Evolutionary conservation across 2,329 filamentous ascomycete species (phyloP).

Genomic region (Bipolaris victoriae): DNA sequence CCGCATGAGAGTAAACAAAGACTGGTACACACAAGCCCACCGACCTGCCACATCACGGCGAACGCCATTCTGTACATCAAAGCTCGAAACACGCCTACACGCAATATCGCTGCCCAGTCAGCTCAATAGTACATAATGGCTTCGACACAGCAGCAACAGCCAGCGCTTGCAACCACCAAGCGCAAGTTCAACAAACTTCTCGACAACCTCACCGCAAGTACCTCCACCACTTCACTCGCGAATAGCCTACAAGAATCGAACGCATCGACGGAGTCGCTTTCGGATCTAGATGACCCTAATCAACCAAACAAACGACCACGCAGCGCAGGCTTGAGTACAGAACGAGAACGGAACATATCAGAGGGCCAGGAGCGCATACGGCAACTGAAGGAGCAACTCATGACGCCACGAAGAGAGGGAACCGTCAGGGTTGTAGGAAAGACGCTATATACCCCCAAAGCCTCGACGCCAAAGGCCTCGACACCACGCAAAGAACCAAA

Average conservation of each 20-base stretch:
- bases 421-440: constrained; percentile 43
- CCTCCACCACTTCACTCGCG: constrained; percentile 51
- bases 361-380: constrained; percentile 40
- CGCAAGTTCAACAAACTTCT: constrained; percentile 77
- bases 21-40: constrained; percentile 19
- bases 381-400: constrained; percentile 42
- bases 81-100: background rate
- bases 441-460: constrained; percentile 30
- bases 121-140: constrained; percentile 8
- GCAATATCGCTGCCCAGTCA: background rate
- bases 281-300: constrained; percentile 33
- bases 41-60: background rate
- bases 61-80: constrained; percentile 2
- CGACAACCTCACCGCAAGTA: constrained; percentile 61
- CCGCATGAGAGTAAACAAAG: constrained; percentile 33
- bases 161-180: constrained; percentile 76
- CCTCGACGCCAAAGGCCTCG: constrained; percentile 30
- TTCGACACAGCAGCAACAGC: constrained; percentile 33
- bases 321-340: constrained; percentile 37
- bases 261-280: constrained; percentile 38
- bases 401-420: constrained; percentile 33
- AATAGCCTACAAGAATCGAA: constrained; percentile 48
- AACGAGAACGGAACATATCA: constrained; percentile 36
- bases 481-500: constrained; percentile 60
- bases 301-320: constrained; percentile 46